Base-by-base conservation (phyloP, 768 basidiomycete genomes). In the Tephrocybe sp. region DNA sequence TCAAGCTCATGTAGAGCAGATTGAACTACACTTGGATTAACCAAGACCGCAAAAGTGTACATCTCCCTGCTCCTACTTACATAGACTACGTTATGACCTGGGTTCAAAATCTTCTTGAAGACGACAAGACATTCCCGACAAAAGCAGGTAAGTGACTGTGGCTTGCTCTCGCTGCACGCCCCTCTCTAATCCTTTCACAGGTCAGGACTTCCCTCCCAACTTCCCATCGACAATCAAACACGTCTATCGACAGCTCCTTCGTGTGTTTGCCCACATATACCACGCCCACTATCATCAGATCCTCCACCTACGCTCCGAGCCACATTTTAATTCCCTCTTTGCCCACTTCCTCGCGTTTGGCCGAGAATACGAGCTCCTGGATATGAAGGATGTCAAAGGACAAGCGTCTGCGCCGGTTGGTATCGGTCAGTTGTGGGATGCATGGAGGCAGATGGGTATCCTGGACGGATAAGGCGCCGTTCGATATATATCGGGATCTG, bases 1-100 rank as follows among this genome's bases (percentile, higher is more conserved):
- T 33, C 21, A 44, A 28, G 14, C 37, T 60, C 41, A 58, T 45
- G 2, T 17, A 14, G 24, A 25, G 30, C 64, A 96, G 93, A 51
- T 78, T 98, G 68, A 95, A 88, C 67, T 98, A 98, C 73, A 93
- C 93, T 4, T 99, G 97, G 97, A 89, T 97, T 62, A 98, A 98
- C 70, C 88, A 92, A 65, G 91, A 89, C 68, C 90, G 92, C 47
- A 93, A 93, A 65, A 88, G 85, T 55, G 90, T 98, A 26, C 83
- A 93, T 60, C 77, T 99, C 0, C 88, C 97, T 15, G 96, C 96
- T 12, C 93, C 95, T 4, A 94, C 93, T 8, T 98, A 98, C 71
- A 93, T 98, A 56, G 97, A 98, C 76, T 98, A 96, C 66, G 96
- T 98, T 49, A 94, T 98, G 90, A 94, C 95, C 17, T 98, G 95